A percentile compares a stretch with the other conserved stretches of the same genome.
Evolutionary conservation across 73 alveolate species (phyloP).

Genomic region (Effrenium voratum): DNA sequence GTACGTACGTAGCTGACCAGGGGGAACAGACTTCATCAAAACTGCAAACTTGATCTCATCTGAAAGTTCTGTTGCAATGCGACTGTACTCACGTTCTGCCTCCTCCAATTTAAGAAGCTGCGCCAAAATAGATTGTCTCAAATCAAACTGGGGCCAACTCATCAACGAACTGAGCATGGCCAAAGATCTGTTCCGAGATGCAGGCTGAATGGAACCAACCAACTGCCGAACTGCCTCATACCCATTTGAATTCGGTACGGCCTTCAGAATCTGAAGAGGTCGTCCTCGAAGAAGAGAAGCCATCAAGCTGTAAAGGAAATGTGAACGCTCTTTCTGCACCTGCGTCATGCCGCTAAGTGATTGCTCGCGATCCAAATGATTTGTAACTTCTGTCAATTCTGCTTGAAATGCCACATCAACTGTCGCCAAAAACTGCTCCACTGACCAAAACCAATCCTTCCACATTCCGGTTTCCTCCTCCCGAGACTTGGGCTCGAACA

Average conservation of each 20-base stretch:
- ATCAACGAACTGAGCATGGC: neutral
- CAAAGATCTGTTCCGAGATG: neutral
- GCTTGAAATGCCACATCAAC: neutral
- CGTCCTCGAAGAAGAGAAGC: neutral
- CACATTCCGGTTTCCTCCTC: neutral
- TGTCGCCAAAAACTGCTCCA: neutral
- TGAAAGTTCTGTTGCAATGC: neutral
- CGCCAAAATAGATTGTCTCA: neutral
- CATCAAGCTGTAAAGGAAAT: neutral
- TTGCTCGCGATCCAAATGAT: neutral
- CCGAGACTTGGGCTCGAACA: neutral
- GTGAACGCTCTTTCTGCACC: neutral
- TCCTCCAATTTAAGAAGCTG: neutral
- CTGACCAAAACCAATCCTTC: neutral
- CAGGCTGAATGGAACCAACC: neutral
- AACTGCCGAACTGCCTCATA: neutral
- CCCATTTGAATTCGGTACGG: neutral
- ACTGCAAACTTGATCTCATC: neutral
- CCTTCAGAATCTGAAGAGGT: neutral
- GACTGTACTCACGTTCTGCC: neutral
- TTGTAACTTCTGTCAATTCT: neutral
- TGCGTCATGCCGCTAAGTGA: neutral
- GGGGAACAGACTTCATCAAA: neutral
- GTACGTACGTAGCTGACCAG: neutral
- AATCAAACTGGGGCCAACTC: neutral